Evolutionary conservation across 805 yeast genomes (phyloP).

Genomic region (Wickerhamomyces hampshirensis): DNA sequence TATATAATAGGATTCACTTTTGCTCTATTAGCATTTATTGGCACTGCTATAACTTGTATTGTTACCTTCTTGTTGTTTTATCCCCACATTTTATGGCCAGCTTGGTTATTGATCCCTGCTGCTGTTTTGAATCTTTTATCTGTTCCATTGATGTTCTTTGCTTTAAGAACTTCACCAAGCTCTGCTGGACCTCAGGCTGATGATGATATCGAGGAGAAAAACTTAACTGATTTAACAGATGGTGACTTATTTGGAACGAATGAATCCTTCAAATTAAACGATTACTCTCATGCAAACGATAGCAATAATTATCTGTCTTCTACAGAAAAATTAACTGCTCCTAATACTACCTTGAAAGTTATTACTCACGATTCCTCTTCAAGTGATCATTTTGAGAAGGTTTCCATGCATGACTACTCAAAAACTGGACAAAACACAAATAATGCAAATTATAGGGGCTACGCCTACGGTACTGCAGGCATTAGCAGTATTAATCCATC

Average conservation of each 20-base stretch:
- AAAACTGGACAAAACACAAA: conserved; percentile 6
- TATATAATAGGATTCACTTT: conserved; percentile 42
- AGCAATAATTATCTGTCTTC: conserved; percentile 4
- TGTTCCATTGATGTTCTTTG: conserved; percentile 44
- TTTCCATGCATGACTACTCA: conserved; percentile 22
- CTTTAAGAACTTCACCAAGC: conserved; percentile 22
- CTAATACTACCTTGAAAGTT: conserved; percentile 17
- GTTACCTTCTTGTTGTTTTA: conserved; percentile 52
- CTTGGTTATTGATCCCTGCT: conserved; percentile 67
- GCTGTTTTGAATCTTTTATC: conserved; percentile 52
- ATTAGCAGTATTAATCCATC: background rate
- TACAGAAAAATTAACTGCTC: conserved; percentile 11
- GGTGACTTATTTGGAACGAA: conserved; percentile 15
- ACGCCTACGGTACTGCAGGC: conserved; percentile 5
- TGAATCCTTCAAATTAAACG: conserved; percentile 11
- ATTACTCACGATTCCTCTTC: conserved; percentile 21
- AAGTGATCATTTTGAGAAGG: conserved; percentile 21
- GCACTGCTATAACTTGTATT: conserved; percentile 50
- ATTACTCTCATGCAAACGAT: conserved; percentile 6
- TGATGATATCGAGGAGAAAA: conserved; percentile 11
- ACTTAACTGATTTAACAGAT: conserved; percentile 24
- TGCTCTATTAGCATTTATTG: conserved; percentile 45
- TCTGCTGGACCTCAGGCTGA: conserved; percentile 10
- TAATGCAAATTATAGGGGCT: conserved; percentile 12
- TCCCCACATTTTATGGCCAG: conserved; percentile 66